Evolutionary conservation across 805 yeast species (phyloP).

Genomic region (Wickerhamiella qilinensis): DNA sequence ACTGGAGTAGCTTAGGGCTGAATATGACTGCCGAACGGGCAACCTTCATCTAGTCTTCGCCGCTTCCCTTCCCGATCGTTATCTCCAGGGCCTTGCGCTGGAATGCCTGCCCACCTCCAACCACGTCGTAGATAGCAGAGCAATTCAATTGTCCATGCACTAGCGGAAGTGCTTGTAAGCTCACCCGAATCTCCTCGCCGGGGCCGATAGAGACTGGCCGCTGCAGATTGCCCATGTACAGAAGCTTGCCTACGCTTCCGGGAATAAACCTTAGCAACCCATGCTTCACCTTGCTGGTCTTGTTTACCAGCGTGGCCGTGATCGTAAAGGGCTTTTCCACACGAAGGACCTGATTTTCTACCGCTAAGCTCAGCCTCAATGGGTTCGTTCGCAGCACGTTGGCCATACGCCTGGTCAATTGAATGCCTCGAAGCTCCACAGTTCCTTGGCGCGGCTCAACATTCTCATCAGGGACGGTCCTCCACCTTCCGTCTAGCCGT

Average conservation of each 20-base stretch:
- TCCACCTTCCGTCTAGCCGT: constrained; percentile 53
- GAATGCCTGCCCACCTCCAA: constrained; percentile 11
- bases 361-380: constrained; percentile 9
- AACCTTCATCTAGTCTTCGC: no score
- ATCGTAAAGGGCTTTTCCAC: constrained; percentile 38
- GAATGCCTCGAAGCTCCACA: constrained; percentile 50
- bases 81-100: no score
- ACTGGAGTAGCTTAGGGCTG: no score
- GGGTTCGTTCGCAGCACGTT: constrained; percentile 24
- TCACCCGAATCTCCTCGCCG: constrained; percentile 27
- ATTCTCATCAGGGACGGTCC: constrained; percentile 6
- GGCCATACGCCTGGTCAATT: constrained; percentile 47
- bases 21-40: no score
- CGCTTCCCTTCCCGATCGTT: no score
- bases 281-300: constrained; percentile 25
- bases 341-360: constrained; percentile 13
- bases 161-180: constrained; percentile 45
- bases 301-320: constrained; percentile 34
- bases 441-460: constrained; percentile 33
- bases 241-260: constrained; percentile 37
- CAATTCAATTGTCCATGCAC: constrained; percentile 74
- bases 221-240: constrained; percentile 63
- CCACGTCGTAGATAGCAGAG: constrained; percentile 45
- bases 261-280: constrained; percentile 53
- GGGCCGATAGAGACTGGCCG: constrained; percentile 32